Conservation (phyloP, 78 protist genomes). For the Tieghemostelium lacteum region DNA sequence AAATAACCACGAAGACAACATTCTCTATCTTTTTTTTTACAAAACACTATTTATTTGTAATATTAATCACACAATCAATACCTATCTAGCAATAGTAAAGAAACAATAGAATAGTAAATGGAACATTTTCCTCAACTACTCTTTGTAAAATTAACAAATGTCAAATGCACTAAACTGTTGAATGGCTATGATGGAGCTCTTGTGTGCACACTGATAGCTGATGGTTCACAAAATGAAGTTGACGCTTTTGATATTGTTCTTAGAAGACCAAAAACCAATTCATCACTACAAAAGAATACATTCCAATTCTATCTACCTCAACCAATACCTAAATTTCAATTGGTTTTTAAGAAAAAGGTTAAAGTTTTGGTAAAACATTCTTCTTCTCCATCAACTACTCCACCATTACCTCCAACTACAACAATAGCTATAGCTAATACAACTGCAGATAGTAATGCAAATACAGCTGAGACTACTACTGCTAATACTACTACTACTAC, state of each 20-base stretch:
- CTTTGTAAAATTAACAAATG: constrained; percentile 42
- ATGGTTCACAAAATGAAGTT: constrained; percentile 19
- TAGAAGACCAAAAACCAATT: constrained; percentile 58
- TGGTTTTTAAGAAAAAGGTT: constrained; percentile 23
- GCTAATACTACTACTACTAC: not conserved
- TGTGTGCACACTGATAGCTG: constrained; percentile 39
- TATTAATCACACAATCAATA: no score
- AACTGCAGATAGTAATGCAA: no score
- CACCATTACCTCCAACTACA: constrained; percentile 21
- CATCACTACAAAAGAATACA: constrained; percentile 57
- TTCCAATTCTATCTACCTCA: constrained; percentile 44
- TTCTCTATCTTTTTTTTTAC: no score
- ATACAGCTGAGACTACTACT: no score
- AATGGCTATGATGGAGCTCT: constrained; percentile 74
- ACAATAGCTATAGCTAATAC: not conserved
- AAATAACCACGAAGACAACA: no score
- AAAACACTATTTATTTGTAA: no score
- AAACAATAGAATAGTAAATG: not conserved
- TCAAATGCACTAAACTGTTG: constrained; percentile 21
- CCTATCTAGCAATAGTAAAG: not conserved
- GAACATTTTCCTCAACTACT: constrained; percentile 33
- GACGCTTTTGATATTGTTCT: constrained; percentile 57
- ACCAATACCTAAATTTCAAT: not conserved
- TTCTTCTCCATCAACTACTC: constrained; percentile 16
- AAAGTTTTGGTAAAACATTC: constrained; percentile 13